Conservation (phyloP, 1,139 yeast species). For the Debaryomyces psychrophilus region DNA sequence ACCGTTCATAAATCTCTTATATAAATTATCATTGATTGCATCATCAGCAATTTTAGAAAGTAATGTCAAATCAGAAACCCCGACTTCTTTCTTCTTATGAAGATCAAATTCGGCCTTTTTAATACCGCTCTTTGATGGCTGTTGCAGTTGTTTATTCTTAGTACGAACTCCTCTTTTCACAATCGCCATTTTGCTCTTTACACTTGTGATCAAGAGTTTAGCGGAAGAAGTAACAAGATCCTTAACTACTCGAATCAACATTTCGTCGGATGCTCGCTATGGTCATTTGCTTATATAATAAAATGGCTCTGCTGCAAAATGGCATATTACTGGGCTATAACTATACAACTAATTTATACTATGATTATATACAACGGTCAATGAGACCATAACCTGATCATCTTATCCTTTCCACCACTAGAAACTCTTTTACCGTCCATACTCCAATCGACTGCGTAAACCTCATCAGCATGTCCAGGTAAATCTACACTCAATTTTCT, state of each 20-base stretch:
- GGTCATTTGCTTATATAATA: conserved; percentile 6
- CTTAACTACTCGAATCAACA: conserved; percentile 5
- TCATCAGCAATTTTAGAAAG: conserved; percentile 89
- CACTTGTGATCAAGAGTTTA: background rate
- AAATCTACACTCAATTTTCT: conserved; percentile 82
- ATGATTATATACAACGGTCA: conserved; percentile 25
- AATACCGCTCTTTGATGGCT: conserved; percentile 64
- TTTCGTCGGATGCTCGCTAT: conserved; percentile 1
- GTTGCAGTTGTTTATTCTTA: conserved; percentile 57
- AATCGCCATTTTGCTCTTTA: conserved; percentile 57
- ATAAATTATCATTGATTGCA: conserved; percentile 87
- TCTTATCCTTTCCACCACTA: conserved; percentile 96
- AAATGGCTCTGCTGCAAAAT: conserved; percentile 8
- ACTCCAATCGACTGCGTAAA: conserved; percentile 98
- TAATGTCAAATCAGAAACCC: conserved; percentile 92
- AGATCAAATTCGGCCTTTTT: conserved; percentile 92
- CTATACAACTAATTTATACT: background rate
- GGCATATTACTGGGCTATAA: background rate
- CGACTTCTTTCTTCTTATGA: conserved; percentile 91
- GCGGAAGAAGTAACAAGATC: background rate
- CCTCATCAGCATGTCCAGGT: conserved; percentile 96
- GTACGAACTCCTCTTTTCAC: conserved; percentile 75
- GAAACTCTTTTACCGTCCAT: conserved; percentile 91
- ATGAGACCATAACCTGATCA: conserved; percentile 91
- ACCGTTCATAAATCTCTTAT: conserved; percentile 86